Evolutionary conservation across 306 rosid species (phyloP).

Genomic region (Lithocarpus polystachyus): DNA sequence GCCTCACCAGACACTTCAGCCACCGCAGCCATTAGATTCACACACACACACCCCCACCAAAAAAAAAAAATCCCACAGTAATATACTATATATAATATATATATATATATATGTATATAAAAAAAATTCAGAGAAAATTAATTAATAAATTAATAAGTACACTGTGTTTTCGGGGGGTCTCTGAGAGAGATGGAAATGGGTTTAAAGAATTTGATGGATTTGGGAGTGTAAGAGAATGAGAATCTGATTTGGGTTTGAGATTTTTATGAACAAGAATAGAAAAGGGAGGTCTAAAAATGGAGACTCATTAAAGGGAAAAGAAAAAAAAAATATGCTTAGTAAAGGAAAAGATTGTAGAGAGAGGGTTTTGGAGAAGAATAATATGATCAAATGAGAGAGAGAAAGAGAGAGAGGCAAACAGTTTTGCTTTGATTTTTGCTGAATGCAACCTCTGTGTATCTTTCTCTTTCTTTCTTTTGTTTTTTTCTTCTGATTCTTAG

Average conservation of each 20-base stretch:
- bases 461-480: background rate
- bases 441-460: constrained; percentile 2
- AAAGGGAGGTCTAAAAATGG: constrained; percentile 5
- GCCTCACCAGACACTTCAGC: constrained; percentile 76
- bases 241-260: constrained; percentile 16
- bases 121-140: background rate
- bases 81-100: background rate
- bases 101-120: no score
- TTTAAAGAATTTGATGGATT: constrained; percentile 22
- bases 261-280: background rate
- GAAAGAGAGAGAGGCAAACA: constrained; percentile 14
- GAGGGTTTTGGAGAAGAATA: constrained; percentile 29
- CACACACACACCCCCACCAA: constrained; percentile 24
- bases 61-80: constrained; percentile 15
- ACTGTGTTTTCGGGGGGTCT: background rate
- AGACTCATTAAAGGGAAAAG: background rate
- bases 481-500: background rate
- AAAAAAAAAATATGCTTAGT: background rate
- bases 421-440: constrained; percentile 5
- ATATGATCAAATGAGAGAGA: constrained; percentile 25
- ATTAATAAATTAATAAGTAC: constrained; percentile 21
- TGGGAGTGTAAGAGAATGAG: constrained; percentile 9
- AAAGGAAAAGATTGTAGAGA: constrained; percentile 13
- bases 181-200: background rate
- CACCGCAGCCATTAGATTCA: constrained; percentile 83